A percentile compares a stretch with the other conserved stretches of the same genome.
Evolutionary conservation across 176 grass and related monocot genomes (phyloP).

Genomic region (Panicum miliaceum): DNA sequence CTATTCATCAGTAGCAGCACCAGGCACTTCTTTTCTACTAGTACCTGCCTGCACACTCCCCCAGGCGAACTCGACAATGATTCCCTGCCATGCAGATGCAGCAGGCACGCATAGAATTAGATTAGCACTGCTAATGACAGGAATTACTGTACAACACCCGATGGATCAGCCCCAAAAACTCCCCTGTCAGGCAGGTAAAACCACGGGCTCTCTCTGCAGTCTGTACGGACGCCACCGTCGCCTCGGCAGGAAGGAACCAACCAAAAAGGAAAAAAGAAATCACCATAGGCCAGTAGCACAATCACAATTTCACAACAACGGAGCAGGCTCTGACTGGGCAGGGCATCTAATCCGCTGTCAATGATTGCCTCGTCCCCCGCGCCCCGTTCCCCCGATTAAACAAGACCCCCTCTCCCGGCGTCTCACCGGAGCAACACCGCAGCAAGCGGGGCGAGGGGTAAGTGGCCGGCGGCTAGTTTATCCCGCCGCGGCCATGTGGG

Average conservation of each 20-base stretch:
- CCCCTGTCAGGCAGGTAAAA: not conserved
- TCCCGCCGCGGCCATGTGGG: slow-evolving; percentile 29
- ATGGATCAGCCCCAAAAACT: not conserved
- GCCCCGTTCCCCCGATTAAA: not conserved
- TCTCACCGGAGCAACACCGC: not conserved
- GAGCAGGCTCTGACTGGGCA: not conserved
- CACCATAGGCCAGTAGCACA: not conserved
- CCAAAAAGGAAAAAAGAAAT: not conserved
- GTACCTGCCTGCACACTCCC: not conserved
- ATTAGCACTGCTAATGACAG: not conserved
- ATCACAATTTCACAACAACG: not conserved
- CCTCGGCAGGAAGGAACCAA: too few species aligned
- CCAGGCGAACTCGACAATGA: slow-evolving; percentile 7
- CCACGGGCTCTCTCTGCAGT: not conserved
- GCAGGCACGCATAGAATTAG: too few species aligned
- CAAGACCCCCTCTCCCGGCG: not conserved
- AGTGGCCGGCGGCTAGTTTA: slow-evolving; percentile 16
- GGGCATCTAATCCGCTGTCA: slow-evolving; percentile 44
- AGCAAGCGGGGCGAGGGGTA: not conserved
- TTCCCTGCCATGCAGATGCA: not conserved
- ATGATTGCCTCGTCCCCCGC: slow-evolving; percentile 46
- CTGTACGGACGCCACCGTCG: slow-evolving; percentile 11
- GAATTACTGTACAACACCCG: not conserved
- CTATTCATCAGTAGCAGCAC: not conserved
- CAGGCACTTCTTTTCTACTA: not conserved